These are phyloP conservation scores for Biscutella laevigata DNA, from an alignment of 441 rosid genomes.

Conservation along the genomic window DNA sequence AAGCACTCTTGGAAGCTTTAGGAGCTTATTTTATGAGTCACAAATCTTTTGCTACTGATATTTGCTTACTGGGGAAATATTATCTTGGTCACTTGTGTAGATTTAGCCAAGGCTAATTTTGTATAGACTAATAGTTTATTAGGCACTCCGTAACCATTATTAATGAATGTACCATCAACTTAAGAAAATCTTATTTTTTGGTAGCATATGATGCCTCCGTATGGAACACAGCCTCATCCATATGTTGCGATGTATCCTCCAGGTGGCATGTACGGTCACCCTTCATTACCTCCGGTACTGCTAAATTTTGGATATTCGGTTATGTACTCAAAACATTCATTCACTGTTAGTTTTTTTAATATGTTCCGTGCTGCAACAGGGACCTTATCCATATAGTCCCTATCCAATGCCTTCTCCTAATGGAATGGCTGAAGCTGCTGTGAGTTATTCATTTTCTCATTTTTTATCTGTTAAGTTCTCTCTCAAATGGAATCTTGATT, in stretches of 20 bases:
- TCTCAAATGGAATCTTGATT: not conserved
- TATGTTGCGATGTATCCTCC: constrained; percentile 95
- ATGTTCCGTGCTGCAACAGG: constrained; percentile 37
- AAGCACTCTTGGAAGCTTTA: not conserved
- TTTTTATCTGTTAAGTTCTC: constrained; percentile 1
- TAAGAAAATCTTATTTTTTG: not conserved
- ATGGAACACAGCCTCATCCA: constrained; percentile 85
- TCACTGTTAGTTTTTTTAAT: constrained; percentile 9
- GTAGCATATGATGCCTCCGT: constrained; percentile 95
- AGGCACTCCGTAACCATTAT: not conserved
- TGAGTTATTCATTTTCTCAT: constrained; percentile 36
- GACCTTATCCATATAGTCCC: constrained; percentile 93
- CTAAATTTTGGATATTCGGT: constrained; percentile 13
- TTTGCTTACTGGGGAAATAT: not conserved
- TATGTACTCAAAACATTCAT: constrained; percentile 1
- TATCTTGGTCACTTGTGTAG: not conserved
- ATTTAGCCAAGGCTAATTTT: not conserved
- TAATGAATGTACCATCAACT: not conserved
- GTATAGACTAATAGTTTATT: not conserved
- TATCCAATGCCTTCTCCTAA: constrained; percentile 88
- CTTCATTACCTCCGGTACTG: constrained; percentile 81
- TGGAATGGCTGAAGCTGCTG: constrained; percentile 74
- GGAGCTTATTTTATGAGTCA: not conserved
- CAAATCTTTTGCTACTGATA: not conserved
- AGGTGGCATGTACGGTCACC: constrained; percentile 86